Evolutionary conservation across 345 rosid species (phyloP), one percentile per base, ranked within the genome.

Genomic region (Psidium guajava): DNA sequence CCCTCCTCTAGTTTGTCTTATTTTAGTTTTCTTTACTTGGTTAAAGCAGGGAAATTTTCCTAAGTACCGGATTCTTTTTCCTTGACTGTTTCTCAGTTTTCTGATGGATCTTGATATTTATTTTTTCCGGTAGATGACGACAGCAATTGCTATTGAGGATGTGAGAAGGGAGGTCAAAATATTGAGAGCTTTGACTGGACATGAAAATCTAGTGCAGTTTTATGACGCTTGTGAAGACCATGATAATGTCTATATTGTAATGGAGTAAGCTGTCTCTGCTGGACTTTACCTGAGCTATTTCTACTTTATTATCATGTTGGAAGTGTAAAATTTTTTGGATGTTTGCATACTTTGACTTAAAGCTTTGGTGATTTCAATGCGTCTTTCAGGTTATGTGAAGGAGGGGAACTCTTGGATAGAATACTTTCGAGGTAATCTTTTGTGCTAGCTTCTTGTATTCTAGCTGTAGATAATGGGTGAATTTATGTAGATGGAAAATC

Each of bases 81-180:
- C 7, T 75, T 12, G 84, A 57, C 83, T 54, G 54, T 32, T 57
- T 22, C 18, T 36, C 32, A n/a, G n/a, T 83, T 28, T 44, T 36
- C 32, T 75, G 84, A 49, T 73, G 61, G 56, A 11, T 57, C 36
- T 83, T 54, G 54, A 25, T 84, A 44, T 25, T 4, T 5, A 80
- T 44, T 58, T 55, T 32, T 6, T 20, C 22, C 52, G 40, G 86
- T 91, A 97, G 99, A 97, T 97, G 99, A 94, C 96, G 13, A 97
- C 98, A 15, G 98, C 98, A 58, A 97, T 97, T 91, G 98, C 99
- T 12, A 93, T 97, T 87, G 99, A 97, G 89, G 98, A 97, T 92
- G 99, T 97, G 82, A 93, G 99, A 88, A 96, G 99, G 91, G 99
- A 97, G 91, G 99, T 96, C 82, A 97, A 93, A 87, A 93, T 97